Evolutionary conservation across 2,329 filamentous ascomycete species (phyloP).

Genomic region (Cladosporium sp.): DNA sequence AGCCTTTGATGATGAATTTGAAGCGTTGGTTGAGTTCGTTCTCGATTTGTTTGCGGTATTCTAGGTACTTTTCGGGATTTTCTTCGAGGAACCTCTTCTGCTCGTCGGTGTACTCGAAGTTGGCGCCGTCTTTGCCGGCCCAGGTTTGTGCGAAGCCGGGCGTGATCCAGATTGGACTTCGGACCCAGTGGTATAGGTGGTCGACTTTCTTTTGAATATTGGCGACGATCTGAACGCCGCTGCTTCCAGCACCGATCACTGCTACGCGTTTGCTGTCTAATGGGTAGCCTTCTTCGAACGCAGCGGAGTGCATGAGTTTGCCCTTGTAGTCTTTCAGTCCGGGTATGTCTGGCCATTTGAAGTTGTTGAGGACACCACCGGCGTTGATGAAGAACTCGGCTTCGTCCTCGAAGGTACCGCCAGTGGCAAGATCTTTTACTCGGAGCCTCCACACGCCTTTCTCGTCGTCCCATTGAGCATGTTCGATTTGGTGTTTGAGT

Average conservation of each 20-base stretch:
- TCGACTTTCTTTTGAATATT: conserved; percentile 36
- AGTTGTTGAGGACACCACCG: conserved; percentile 41
- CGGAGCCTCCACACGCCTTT: conserved; percentile 37
- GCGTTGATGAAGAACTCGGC: conserved; percentile 41
- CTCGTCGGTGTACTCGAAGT: conserved; percentile 43
- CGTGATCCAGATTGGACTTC: conserved; percentile 45
- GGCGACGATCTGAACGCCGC: conserved; percentile 41
- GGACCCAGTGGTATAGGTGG: conserved; percentile 39
- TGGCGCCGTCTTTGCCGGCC: conserved; percentile 43
- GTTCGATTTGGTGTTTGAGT: conserved; percentile 40
- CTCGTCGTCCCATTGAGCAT: conserved; percentile 41
- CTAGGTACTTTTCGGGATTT: conserved; percentile 41
- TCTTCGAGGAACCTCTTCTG: conserved; percentile 36
- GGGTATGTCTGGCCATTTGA: conserved; percentile 41
- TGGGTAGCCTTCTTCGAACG: conserved; percentile 39
- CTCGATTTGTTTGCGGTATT: conserved; percentile 46
- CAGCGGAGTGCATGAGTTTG: conserved; percentile 40
- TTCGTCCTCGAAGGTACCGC: conserved; percentile 29
- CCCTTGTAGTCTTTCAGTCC: conserved; percentile 41
- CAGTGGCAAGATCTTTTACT: conserved; percentile 32
- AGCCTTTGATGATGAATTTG: conserved; percentile 50
- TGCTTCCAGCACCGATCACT: conserved; percentile 39
- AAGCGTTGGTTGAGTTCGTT: conserved; percentile 50
- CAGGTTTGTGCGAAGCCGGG: conserved; percentile 45
- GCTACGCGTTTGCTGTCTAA: conserved; percentile 37